Evolutionary conservation across 2,329 filamentous ascomycete genomes (phyloP).

Genomic region (Daldinia sp.): DNA sequence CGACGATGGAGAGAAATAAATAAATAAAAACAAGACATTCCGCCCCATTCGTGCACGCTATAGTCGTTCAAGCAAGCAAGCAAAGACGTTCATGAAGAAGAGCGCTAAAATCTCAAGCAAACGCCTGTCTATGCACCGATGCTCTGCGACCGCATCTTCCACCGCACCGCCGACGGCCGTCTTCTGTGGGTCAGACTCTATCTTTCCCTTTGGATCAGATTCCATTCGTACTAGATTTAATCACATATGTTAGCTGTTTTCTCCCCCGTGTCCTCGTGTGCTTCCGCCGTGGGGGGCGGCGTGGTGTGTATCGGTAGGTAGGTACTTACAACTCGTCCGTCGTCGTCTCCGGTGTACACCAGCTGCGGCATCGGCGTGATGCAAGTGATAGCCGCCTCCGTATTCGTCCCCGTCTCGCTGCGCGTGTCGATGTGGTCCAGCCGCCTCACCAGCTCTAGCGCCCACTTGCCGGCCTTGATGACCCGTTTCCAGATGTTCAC

Average conservation of each 20-base stretch:
- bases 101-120: constrained; percentile 17
- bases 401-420: constrained; percentile 69
- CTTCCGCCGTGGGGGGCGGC: too few species aligned
- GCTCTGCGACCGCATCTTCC: constrained; percentile 39
- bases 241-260: constrained; percentile 22
- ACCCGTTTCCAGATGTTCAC: constrained; percentile 81
- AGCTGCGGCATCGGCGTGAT: constrained; percentile 84
- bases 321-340: constrained; percentile 83
- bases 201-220: constrained; percentile 67
- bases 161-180: constrained; percentile 25
- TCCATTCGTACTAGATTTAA: constrained; percentile 70
- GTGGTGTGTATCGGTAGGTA: neutral
- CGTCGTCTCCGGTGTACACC: constrained; percentile 94
- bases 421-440: constrained; percentile 82
- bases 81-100: neutral
- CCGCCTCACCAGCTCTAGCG: constrained; percentile 80
- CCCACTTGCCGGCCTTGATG: constrained; percentile 73
- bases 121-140: constrained; percentile 38
- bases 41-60: neutral
- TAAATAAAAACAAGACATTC: too few species aligned
- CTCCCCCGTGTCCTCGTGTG: neutral
- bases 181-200: constrained; percentile 56
- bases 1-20: too few species aligned
- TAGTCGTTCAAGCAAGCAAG: constrained; percentile 1
- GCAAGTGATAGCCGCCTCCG: constrained; percentile 81